Percentiles rank a stretch among this genome's conserved stretches.
Evolutionary conservation across 208 protist genomes (phyloP).

Genomic region (Trichomonas gallinae): DNA sequence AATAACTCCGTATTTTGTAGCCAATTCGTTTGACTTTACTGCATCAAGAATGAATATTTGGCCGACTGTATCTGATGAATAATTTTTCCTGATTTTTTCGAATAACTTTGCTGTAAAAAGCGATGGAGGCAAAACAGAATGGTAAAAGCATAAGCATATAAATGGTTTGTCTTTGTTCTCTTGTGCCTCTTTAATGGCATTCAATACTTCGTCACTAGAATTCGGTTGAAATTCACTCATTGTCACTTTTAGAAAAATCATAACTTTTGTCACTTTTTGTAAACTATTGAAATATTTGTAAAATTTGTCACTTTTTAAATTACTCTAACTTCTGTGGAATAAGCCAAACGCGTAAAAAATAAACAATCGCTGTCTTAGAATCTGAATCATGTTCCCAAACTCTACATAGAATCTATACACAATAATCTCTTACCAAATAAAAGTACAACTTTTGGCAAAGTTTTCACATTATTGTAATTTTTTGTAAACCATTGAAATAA

Average conservation of each 20-base stretch:
- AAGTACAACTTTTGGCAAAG: no score
- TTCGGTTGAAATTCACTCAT: neutral
- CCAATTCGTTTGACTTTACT: neutral
- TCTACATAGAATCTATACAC: no score
- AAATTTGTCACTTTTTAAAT: no score
- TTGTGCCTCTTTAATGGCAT: neutral
- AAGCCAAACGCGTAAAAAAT: no score
- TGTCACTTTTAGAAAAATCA: neutral
- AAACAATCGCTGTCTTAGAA: no score
- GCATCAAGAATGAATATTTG: conserved; percentile 18
- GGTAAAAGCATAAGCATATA: neutral
- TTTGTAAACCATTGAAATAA: no score
- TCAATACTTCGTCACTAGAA: neutral
- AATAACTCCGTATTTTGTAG: neutral
- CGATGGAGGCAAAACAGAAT: neutral
- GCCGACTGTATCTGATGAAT: neutral
- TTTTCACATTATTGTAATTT: no score
- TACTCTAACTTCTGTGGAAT: no score
- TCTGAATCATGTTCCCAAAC: no score
- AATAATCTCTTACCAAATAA: no score
- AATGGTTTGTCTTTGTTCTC: neutral
- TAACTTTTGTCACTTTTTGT: no score
- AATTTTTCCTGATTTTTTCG: neutral
- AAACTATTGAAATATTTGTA: no score
- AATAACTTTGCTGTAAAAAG: neutral